These are phyloP conservation scores for Tuber umbilicatum DNA, from an alignment of 495 filamentous ascomycete species.

Conservation along the genomic window DNA sequence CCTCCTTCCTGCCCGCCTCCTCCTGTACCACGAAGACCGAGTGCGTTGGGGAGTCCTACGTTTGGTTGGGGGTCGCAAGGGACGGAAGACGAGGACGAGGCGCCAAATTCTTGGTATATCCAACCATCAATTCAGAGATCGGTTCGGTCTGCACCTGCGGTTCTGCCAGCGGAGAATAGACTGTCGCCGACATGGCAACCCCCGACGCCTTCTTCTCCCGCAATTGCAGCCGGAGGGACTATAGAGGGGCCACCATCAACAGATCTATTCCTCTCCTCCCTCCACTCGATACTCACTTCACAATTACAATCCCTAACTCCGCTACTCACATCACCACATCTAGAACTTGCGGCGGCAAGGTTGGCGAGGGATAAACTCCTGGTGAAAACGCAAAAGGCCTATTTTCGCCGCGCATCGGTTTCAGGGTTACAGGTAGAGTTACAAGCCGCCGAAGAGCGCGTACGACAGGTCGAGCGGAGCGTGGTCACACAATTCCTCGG, in stretches of 20 bases:
- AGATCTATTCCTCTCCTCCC: constrained; percentile 15
- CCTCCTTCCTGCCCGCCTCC: constrained; percentile 17
- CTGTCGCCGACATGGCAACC: neutral
- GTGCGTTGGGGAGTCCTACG: constrained; percentile 4
- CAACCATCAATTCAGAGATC: neutral
- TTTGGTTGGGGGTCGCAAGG: neutral
- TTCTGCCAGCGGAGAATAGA: neutral
- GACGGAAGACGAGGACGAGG: neutral
- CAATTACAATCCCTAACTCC: constrained; percentile 7
- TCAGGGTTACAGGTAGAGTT: constrained; percentile 14
- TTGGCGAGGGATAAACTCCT: constrained; percentile 12
- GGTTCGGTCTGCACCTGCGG: neutral
- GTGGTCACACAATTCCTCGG: constrained; percentile 14
- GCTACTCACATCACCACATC: neutral
- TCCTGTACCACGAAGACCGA: constrained; percentile 6
- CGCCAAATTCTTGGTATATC: neutral
- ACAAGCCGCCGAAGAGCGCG: constrained; percentile 6
- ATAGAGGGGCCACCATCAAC: neutral
- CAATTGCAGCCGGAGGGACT: neutral
- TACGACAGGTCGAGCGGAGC: constrained; percentile 9
- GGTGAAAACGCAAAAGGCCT: constrained; percentile 22
- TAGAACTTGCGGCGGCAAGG: constrained; percentile 12
- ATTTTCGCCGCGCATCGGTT: constrained; percentile 17
- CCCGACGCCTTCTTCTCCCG: neutral
- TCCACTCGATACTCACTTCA: constrained; percentile 5